A percentile compares a stretch with the other conserved stretches of the same genome.
Evolutionary conservation across 2,329 filamentous ascomycete genomes (phyloP).

Genomic region (Penicillium fuscoglaucum): DNA sequence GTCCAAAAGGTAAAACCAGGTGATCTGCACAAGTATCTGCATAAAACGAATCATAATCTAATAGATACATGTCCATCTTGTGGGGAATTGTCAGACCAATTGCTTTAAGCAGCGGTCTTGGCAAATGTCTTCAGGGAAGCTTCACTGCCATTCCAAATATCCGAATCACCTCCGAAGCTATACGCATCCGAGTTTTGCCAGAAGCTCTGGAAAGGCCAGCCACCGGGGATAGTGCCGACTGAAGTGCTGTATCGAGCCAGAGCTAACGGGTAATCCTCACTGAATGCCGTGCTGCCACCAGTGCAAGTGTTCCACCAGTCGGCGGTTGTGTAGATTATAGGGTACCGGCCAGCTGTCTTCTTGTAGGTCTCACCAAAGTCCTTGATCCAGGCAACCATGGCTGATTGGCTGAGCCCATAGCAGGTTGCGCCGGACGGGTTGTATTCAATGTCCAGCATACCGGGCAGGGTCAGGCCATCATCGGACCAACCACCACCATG

Average conservation of each 20-base stretch:
- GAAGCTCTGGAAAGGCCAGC: slow-evolving; percentile 56
- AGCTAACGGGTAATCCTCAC: slow-evolving; percentile 49
- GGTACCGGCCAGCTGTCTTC: slow-evolving; percentile 48
- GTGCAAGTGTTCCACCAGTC: slow-evolving; percentile 59
- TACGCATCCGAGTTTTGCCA: slow-evolving; percentile 57
- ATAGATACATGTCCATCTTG: background rate
- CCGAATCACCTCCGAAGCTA: slow-evolving; percentile 54
- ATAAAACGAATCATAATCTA: background rate
- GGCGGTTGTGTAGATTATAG: slow-evolving; percentile 55
- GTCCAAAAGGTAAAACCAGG: background rate
- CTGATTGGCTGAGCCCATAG: slow-evolving; percentile 48
- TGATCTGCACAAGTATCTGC: background rate
- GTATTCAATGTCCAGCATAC: slow-evolving; percentile 59
- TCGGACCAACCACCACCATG: slow-evolving; percentile 57
- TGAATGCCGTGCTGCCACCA: slow-evolving; percentile 51
- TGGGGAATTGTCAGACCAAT: background rate
- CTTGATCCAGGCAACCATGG: slow-evolving; percentile 55
- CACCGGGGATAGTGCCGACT: slow-evolving; percentile 50
- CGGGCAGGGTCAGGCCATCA: slow-evolving; percentile 57
- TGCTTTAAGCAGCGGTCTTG: slow-evolving; percentile 11
- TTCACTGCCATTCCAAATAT: slow-evolving; percentile 53
- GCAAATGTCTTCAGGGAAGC: slow-evolving; percentile 35
- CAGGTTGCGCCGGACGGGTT: slow-evolving; percentile 44
- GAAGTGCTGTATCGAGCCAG: slow-evolving; percentile 49
- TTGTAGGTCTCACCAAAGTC: slow-evolving; percentile 56